phyloP scores from a whole-genome alignment of 768 basidiomycete genomes.

The Dacryopinax primogenitus region DNA sequence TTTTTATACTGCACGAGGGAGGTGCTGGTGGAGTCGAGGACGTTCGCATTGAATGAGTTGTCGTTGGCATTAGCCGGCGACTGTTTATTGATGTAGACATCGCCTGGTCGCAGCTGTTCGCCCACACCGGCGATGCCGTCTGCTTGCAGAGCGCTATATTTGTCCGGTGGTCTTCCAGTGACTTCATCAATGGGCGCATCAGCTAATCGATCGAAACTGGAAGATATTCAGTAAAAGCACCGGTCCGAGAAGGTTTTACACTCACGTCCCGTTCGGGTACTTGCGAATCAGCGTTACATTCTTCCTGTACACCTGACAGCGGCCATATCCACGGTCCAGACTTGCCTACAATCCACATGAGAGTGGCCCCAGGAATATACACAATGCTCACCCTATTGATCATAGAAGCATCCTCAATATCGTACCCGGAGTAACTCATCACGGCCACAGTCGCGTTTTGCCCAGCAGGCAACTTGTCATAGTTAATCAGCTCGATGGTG shows the following conservation, averaged over 20 bases:
- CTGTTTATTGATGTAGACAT: conserved; percentile 95
- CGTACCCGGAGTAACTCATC: conserved; percentile 98
- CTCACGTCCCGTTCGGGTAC: conserved; percentile 94
- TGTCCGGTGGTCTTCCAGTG: conserved; percentile 62
- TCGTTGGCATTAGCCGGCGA: conserved; percentile 88
- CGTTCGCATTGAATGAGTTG: conserved; percentile 70
- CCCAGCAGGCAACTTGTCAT: conserved; percentile 91
- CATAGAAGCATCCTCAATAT: conserved; percentile 98
- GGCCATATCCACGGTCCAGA: conserved; percentile 90
- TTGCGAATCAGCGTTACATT: conserved; percentile 86
- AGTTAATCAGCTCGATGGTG: conserved; percentile 92
- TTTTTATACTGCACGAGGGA: conserved; percentile 82
- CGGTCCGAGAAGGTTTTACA: conserved; percentile 20
- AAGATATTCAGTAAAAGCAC: neutral
- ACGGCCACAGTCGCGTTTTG: conserved; percentile 98
- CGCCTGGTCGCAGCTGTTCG: conserved; percentile 81
- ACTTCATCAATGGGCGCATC: conserved; percentile 73
- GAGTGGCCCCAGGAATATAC: neutral
- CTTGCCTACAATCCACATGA: conserved; percentile 47
- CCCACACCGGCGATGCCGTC: conserved; percentile 95
- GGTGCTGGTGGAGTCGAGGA: conserved; percentile 27
- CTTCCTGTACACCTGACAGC: conserved; percentile 95
- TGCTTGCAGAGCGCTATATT: conserved; percentile 78
- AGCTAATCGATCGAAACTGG: conserved; percentile 82
- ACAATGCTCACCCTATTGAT: conserved; percentile 59